Conservation (phyloP, 1,284 basidiomycete species). For the Pseudozyma hubeiensis region DNA sequence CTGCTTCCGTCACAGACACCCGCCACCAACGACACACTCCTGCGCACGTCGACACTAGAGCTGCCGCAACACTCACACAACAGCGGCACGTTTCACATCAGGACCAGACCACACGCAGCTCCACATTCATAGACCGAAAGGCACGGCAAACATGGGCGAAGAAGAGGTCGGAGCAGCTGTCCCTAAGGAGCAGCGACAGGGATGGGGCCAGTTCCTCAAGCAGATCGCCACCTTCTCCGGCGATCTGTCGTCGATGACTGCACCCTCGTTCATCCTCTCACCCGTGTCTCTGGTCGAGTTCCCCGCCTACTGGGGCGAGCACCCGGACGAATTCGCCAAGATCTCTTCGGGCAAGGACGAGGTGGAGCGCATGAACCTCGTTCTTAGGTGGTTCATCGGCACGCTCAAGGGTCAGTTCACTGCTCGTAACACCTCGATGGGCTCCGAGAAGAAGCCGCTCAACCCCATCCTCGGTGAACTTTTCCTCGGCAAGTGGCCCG, state of each 20-base stretch:
- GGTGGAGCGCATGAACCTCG: conserved; percentile 66
- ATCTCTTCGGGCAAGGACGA: conserved; percentile 62
- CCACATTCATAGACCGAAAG: background rate
- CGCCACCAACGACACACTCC: background rate
- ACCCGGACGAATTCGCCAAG: conserved; percentile 60
- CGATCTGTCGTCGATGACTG: conserved; percentile 92
- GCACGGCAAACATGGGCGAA: conserved; percentile 43
- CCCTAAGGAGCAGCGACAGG: conserved; percentile 59
- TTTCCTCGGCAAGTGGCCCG: conserved; percentile 93
- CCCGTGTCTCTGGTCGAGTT: conserved; percentile 68
- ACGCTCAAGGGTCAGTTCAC: conserved; percentile 96
- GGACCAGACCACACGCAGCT: background rate
- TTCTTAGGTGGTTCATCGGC: conserved; percentile 67
- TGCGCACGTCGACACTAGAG: background rate
- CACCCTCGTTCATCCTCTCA: conserved; percentile 76
- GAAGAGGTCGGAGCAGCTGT: conserved; percentile 56
- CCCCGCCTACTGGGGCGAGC: conserved; percentile 69
- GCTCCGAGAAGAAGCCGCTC: conserved; percentile 95
- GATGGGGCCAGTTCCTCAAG: conserved; percentile 65
- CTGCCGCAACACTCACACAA: background rate
- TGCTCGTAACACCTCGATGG: conserved; percentile 71
- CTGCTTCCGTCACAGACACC: too few species aligned
- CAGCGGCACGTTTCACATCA: conserved; percentile 1
- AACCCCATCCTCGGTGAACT: conserved; percentile 91
- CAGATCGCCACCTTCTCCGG: conserved; percentile 72